These are phyloP conservation scores for Lanmaoa pseudosensibilis DNA, from an alignment of 768 basidiomycete species.

Conservation along the genomic window DNA sequence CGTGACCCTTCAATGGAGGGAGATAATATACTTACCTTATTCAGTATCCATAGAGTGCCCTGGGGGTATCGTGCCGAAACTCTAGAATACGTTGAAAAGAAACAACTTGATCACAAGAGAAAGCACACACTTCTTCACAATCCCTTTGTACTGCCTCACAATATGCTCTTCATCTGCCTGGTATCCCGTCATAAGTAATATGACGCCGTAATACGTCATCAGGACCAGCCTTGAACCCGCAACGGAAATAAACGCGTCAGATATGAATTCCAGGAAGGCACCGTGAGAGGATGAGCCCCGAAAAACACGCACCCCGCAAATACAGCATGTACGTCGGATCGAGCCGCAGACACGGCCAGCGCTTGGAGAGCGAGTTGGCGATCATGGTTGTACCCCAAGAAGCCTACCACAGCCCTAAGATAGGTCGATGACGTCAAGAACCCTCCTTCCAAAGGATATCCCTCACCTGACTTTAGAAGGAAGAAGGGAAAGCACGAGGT, in stretches of 20 bases:
- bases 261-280: not conserved
- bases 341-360: conserved; percentile 63
- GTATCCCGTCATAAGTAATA: conserved; percentile 69
- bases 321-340: conserved; percentile 69
- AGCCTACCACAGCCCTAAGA: conserved; percentile 64
- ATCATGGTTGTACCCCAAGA: conserved; percentile 76
- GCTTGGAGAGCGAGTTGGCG: conserved; percentile 66
- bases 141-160: conserved; percentile 57
- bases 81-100: conserved; percentile 32
- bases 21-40: conserved; percentile 44
- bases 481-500: conserved; percentile 74
- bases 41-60: conserved; percentile 74
- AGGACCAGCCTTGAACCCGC: conserved; percentile 54
- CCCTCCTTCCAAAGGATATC: not conserved
- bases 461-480: conserved; percentile 69
- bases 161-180: conserved; percentile 72
- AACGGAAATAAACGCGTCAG: conserved; percentile 1
- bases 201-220: conserved; percentile 78
- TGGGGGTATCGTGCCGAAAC: conserved; percentile 58
- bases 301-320: conserved; percentile 63
- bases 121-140: conserved; percentile 59
- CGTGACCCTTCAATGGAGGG: not conserved
- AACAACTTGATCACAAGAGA: not conserved
- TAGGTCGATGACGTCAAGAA: not conserved
- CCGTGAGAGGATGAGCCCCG: not conserved